A percentile compares a stretch with the other conserved stretches of the same genome.
Evolutionary conservation across 2,329 filamentous ascomycete genomes (phyloP).

Genomic region (Hansfordia pulvinata): DNA sequence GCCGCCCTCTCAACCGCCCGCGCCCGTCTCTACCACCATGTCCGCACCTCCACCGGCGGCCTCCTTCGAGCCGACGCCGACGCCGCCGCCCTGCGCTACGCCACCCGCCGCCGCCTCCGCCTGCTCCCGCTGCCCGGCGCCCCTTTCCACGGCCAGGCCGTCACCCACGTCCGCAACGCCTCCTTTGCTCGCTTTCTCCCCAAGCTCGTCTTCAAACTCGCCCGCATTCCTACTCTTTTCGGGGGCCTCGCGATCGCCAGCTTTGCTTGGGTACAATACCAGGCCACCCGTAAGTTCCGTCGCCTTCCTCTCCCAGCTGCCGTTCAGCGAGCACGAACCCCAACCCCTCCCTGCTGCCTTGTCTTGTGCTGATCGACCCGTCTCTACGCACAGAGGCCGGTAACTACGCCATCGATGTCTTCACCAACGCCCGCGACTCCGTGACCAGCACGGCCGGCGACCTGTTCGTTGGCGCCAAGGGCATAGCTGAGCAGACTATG

Average conservation of each 20-base stretch:
- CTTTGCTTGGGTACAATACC: constrained; percentile 88
- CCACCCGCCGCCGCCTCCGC: constrained; percentile 54
- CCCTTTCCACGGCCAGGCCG: constrained; percentile 72
- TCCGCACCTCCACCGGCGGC: constrained; percentile 53
- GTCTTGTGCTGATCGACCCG: too few relatives aligned
- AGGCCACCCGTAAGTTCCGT: constrained; percentile 62
- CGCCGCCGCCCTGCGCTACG: constrained; percentile 44
- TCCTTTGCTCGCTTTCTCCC: constrained; percentile 60
- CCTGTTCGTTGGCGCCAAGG: constrained; percentile 58
- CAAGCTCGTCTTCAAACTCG: constrained; percentile 80
- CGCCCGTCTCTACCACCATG: constrained; percentile 52
- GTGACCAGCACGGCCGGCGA: constrained; percentile 55
- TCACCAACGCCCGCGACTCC: constrained; percentile 59
- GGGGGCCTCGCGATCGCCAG: constrained; percentile 79
- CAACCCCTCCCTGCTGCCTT: too few relatives aligned
- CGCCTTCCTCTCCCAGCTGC: too few relatives aligned
- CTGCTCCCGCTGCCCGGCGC: constrained; percentile 57
- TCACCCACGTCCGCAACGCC: constrained; percentile 46
- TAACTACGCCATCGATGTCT: constrained; percentile 49
- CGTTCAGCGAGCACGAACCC: too few relatives aligned
- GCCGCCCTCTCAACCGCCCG: constrained; percentile 23
- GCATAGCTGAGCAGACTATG: constrained; percentile 65
- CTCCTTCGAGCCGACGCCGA: constrained; percentile 50
- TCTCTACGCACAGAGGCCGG: constrained; percentile 28
- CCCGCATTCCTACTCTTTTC: constrained; percentile 78